These are phyloP conservation scores for Quercus parvula DNA, from an alignment of 306 rosid species.

Conservation along the genomic window DNA sequence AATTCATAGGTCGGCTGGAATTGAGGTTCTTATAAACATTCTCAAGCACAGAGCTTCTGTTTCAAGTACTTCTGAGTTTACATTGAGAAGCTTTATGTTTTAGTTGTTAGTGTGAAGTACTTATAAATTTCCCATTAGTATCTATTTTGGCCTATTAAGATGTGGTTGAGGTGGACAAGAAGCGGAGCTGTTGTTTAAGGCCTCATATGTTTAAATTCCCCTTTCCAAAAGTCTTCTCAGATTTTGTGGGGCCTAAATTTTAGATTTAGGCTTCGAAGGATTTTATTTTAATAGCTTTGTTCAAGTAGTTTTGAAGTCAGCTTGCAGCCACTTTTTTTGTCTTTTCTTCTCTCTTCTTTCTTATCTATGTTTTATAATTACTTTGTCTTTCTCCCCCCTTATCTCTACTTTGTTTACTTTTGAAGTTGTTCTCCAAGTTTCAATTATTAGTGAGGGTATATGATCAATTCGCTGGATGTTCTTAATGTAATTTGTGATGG, in stretches of 20 bases:
- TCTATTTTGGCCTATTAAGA: neutral
- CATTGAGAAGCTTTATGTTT: conserved; percentile 5
- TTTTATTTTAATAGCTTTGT: neutral
- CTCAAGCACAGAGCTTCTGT: conserved; percentile 69
- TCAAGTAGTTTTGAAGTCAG: neutral
- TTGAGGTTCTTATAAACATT: conserved; percentile 70
- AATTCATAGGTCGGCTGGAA: conserved; percentile 71
- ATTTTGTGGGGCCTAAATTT: neutral
- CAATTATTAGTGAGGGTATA: no score
- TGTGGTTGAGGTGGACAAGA: neutral
- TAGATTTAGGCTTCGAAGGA: neutral
- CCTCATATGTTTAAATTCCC: neutral
- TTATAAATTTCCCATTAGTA: neutral
- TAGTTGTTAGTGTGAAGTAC: neutral
- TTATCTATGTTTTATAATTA: neutral
- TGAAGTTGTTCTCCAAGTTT: neutral
- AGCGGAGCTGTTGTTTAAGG: neutral
- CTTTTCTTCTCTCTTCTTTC: neutral
- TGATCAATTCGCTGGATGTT: neutral
- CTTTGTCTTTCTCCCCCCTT: neutral
- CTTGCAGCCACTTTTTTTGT: neutral
- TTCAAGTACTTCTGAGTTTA: conserved; percentile 69
- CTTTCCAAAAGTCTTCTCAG: neutral
- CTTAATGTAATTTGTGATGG: neutral
- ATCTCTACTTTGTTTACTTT: neutral